Percentiles rank a stretch among this genome's conserved stretches.
phyloP scores from a whole-genome alignment of 257 asterid genomes.

The Mentha longifolia region DNA sequence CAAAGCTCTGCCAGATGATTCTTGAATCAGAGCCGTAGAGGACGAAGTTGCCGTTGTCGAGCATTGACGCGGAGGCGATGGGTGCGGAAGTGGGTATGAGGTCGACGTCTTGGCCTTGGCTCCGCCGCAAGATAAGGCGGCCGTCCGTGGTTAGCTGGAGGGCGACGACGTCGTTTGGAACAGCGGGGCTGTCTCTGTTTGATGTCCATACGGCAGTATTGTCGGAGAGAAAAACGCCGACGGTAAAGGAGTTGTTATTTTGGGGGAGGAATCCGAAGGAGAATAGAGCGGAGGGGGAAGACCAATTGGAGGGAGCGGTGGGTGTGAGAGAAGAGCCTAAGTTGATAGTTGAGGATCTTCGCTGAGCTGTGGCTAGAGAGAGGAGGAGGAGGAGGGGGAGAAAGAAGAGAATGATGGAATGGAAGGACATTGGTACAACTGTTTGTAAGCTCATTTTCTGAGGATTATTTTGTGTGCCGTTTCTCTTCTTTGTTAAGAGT shows the following conservation, averaged over 20 bases:
- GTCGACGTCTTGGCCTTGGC: neutral
- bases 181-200: slow-evolving; percentile 32
- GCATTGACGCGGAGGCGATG: slow-evolving; percentile 48
- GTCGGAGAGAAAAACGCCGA: slow-evolving; percentile 37
- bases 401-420: slow-evolving; percentile 16
- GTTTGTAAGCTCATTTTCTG: too few species aligned
- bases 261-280: slow-evolving; percentile 49
- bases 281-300: slow-evolving; percentile 39
- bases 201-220: slow-evolving; percentile 41
- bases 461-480: too few species aligned
- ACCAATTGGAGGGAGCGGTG: slow-evolving; percentile 37
- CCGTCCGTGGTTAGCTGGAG: slow-evolving; percentile 42
- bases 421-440: neutral
- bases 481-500: too few species aligned
- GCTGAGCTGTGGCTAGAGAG: slow-evolving; percentile 39
- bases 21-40: slow-evolving; percentile 32
- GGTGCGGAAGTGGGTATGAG: slow-evolving; percentile 2
- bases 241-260: slow-evolving; percentile 17
- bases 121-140: slow-evolving; percentile 41
- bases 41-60: slow-evolving; percentile 59
- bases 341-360: slow-evolving; percentile 36
- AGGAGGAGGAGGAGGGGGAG: slow-evolving; percentile 30
- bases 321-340: slow-evolving; percentile 53
- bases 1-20: slow-evolving; percentile 62
- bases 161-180: slow-evolving; percentile 24